Evolutionary conservation across 1,284 basidiomycete genomes (phyloP), one percentile per base, ranked within the genome.

Genomic region (Ceratobasidium sp.): DNA sequence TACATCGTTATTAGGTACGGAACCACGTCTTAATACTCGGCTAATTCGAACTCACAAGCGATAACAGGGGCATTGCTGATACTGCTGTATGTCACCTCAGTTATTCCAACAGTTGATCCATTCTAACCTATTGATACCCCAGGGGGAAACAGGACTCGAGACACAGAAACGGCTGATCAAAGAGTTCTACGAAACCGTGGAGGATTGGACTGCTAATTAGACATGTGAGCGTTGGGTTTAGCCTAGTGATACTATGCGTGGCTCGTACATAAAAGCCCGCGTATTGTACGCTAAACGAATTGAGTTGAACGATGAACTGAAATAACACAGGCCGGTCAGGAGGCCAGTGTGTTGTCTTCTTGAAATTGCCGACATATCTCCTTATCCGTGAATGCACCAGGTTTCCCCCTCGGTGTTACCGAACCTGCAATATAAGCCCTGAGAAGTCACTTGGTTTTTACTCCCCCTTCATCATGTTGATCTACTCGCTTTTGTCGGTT

Each of bases 121-220:
- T 24, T 22, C 39, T 39, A 37, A 37, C 51, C 49, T 14, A 48
- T 56, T 11, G 27, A 27, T 59, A 16, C 22, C 63, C 34, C 76
- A 91, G 87, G 82, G 80, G 13, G 92, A 96, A 83, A 90, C 85
- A 19, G 88, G 88, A 0, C 79, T 83, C 51, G 88, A 93, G 46
- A 90, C 90, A 0, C 96, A 98, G 81, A 89, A 90, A 79, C 85
- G 92, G 58, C 88, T 96, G 51, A 89, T 95, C 49, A 86, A 86
- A 77, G 94, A 96, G 79, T 96, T 96, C 81, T 98, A 96, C 80
- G 86, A 87, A 8, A 90, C 88, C 0, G 90, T 95, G 1, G 89
- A 92, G 74, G 95, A 98, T 76, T 87, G 86, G 78, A 86, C 89
- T 27, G 82, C 86, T 5, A 79, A 80, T 58, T 85, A 82, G 72